Evolutionary conservation across 2,329 filamentous ascomycete genomes (phyloP), one percentile per base, ranked within the genome.

Genomic region (Pleurostoma richardsiae): DNA sequence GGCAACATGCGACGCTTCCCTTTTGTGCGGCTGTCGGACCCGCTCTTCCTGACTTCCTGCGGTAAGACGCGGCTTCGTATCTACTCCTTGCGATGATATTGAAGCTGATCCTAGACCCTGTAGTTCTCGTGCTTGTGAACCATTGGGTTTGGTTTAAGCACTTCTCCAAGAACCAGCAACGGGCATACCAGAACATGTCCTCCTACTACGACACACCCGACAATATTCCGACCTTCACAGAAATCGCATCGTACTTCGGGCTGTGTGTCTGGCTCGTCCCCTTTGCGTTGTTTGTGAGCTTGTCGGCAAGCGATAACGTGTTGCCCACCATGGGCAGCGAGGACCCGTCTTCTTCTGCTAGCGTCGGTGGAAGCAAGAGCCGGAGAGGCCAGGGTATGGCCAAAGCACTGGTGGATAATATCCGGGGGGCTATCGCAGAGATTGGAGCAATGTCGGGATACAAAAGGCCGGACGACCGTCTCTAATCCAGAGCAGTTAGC

Each of bases 81-180:
- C 8, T n/a, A 8, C 8, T 36, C 8, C 8, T 36, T 36, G 8
- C 33, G 8, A n/a, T 36, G 33, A 36, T 19, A 19, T 36, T n/a
- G 28, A 26, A 38, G 40, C 43, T 42, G 28, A 47, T 39, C 10
- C 8, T 51, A 10, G 27, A 19, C 39, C 7, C 4, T 31, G 43
- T 38, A 90, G 83, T 82, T 3, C 78, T 97, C 31, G 94, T 99
- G 8, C 74, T 96, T 2, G 58, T 86, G 33, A 96, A 99, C 67
- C 94, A 99, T 66, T 96, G 90, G 69, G 74, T 95, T 43, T 99
- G 94, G 92, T 97, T 99, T 75, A 82, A 81, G 47, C 85, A 97
- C 69, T 99, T 99, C 67, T 92, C 87, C 49, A 69, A 75, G 46
- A 73, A 77, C 46, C 78, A 85, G 52, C 66, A 77, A 42, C 68